These are phyloP conservation scores for Phytopythium vexans DNA, from an alignment of 352 stramenopile genomes.

Conservation along the genomic window DNA sequence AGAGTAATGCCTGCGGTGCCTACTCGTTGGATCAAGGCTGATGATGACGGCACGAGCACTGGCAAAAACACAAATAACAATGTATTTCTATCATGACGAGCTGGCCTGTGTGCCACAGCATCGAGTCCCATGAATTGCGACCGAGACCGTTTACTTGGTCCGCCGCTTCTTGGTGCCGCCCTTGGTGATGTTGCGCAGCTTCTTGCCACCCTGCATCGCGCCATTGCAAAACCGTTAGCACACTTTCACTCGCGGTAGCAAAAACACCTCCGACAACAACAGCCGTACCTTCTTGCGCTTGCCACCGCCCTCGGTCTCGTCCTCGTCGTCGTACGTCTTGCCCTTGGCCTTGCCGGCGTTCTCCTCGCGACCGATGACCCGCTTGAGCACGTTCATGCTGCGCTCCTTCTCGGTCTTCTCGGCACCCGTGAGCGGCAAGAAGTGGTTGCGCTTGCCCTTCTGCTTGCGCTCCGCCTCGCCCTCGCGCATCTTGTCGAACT, in stretches of 20 bases:
- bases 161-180: conserved; percentile 58
- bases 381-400: conserved; percentile 75
- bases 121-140: conserved; percentile 7
- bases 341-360: conserved; percentile 77
- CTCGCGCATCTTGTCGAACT: conserved; percentile 93
- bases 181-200: conserved; percentile 77
- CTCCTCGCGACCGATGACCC: conserved; percentile 70
- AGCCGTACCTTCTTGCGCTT: conserved; percentile 54
- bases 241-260: conserved; percentile 1
- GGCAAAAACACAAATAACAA: not conserved
- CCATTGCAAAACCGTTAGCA: conserved; percentile 1
- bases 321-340: conserved; percentile 47
- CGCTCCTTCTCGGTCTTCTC: conserved; percentile 80
- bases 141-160: conserved; percentile 35
- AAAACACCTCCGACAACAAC: conserved; percentile 6
- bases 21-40: too few relatives aligned
- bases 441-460: conserved; percentile 83
- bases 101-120: not conserved
- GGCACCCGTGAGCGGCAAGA: conserved; percentile 65
- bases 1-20: too few relatives aligned
- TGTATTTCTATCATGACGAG: conserved; percentile 22
- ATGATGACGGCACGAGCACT: too few relatives aligned
- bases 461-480: conserved; percentile 90
- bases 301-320: conserved; percentile 39
- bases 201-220: conserved; percentile 26